Evolutionary conservation across 2,329 filamentous ascomycete genomes (phyloP), one percentile per base, ranked within the genome.

Genomic region (Diplodia sapinea): DNA sequence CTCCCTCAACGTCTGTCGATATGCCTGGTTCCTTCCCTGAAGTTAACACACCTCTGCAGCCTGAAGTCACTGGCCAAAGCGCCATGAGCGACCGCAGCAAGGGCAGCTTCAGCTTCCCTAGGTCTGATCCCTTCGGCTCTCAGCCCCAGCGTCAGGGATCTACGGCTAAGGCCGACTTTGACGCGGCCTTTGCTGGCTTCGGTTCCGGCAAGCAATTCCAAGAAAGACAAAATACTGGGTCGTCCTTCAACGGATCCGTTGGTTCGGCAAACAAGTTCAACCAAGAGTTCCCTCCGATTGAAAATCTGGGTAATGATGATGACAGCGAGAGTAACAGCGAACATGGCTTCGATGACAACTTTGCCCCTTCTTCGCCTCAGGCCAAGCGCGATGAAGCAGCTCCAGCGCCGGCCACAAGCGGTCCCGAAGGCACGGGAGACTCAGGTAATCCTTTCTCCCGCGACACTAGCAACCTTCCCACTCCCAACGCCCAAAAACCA

Each of bases 251-350:
- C 70, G 74, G 76, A 7, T 70, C 74, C 59, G 70, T 38, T 71
- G 77, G 38, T 72, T 72, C 72, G 69, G 63, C 85, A 2, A 82
- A 79, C 66, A 81, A 78, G 51, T 91, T 92, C 73, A 86, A 89
- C 74, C 85, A 88, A 26, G 95, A 98, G 76, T 98, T 98, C 75
- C 95, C 95, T 38, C 95, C 94, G 0, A 97, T 98, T 69, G 89
- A 90, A n/a, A 92, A 94, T 76, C 81, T 97, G 68, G 90, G 91
- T 70, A 86, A 88, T 36, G 91, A 94, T 68, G 92, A 94, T 29
- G 90, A 96, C n/a, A 94, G 91, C 36, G 93, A 96, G 69, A 79
- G 78, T 66, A 81, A 80, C 26, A 87, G 87, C 59, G 93, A 92
- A 51, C 82, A 81, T 73, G 93, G 94, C 0, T 98, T 98, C 75